A percentile compares a stretch with the other conserved stretches of the same genome.
Evolutionary conservation across 164 flowering plant genomes (phyloP).

Genomic region (Saururus chinensis): DNA sequence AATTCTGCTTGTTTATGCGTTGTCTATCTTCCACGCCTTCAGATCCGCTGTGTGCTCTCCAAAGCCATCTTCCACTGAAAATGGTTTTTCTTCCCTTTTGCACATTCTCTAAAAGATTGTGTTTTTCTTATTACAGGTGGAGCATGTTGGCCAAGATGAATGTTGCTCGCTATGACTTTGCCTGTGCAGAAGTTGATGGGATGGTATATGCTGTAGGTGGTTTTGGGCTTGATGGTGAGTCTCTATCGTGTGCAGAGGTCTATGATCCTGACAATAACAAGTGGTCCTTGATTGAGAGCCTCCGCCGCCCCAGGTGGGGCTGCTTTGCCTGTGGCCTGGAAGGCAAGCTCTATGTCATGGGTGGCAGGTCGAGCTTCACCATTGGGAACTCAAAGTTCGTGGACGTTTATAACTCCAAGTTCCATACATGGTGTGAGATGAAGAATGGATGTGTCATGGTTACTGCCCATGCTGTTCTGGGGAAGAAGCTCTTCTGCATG

Average conservation of each 20-base stretch:
- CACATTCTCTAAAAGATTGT: not conserved
- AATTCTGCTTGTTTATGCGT: too few species aligned
- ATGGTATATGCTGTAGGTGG: slow-evolving; percentile 82
- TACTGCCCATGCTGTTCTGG: slow-evolving; percentile 82
- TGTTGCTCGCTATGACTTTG: slow-evolving; percentile 85
- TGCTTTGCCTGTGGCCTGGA: slow-evolving; percentile 76
- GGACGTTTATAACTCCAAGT: slow-evolving; percentile 63
- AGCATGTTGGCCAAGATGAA: slow-evolving; percentile 64
- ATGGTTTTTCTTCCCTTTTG: too few species aligned
- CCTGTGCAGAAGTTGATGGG: slow-evolving; percentile 81
- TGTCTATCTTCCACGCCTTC: too few species aligned
- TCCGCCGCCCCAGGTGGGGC: slow-evolving; percentile 84
- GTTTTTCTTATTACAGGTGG: slow-evolving; percentile 52
- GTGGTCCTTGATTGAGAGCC: slow-evolving; percentile 73
- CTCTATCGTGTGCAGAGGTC: slow-evolving; percentile 75
- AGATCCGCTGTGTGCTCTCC: too few species aligned
- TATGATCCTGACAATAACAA: slow-evolving; percentile 60
- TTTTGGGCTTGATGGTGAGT: slow-evolving; percentile 58
- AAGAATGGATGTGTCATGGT: slow-evolving; percentile 97
- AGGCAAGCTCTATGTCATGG: slow-evolving; percentile 88
- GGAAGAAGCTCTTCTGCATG: slow-evolving; percentile 74
- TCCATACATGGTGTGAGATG: slow-evolving; percentile 68
- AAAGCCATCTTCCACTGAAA: too few species aligned
- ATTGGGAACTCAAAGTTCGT: slow-evolving; percentile 84
- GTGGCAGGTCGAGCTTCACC: slow-evolving; percentile 87